Percentiles rank a stretch among this genome's conserved stretches.
These are phyloP conservation scores for Lichtheimia ornata DNA, from an alignment of 371 early-diverging fungal genomes.

Conservation along the genomic window DNA sequence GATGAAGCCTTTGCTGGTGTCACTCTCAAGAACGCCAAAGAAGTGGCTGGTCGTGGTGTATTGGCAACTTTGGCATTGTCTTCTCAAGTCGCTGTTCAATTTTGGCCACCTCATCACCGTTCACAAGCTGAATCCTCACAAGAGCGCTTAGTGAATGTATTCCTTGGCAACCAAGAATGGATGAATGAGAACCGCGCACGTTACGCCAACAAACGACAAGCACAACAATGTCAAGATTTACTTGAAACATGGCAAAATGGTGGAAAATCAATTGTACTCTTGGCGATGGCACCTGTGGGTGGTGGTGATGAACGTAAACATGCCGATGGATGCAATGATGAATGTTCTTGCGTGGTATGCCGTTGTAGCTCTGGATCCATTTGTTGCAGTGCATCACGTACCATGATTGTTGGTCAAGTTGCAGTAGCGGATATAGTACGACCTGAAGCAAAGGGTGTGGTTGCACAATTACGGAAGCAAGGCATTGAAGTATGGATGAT, in stretches of 20 bases:
- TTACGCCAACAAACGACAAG: constrained; percentile 43
- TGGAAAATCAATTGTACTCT: constrained; percentile 65
- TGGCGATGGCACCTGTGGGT: constrained; percentile 54
- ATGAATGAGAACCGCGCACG: constrained; percentile 66
- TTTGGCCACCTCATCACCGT: constrained; percentile 14
- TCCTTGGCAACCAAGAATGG: constrained; percentile 73
- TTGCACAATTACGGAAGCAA: constrained; percentile 41
- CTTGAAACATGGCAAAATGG: constrained; percentile 57
- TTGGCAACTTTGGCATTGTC: constrained; percentile 47
- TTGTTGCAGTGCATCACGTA: constrained; percentile 36
- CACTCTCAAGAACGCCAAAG: constrained; percentile 55
- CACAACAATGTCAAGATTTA: constrained; percentile 26
- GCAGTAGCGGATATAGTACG: constrained; percentile 61
- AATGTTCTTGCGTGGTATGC: constrained; percentile 53
- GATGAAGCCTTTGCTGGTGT: constrained; percentile 52
- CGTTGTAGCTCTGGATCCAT: constrained; percentile 43
- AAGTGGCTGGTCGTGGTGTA: constrained; percentile 71
- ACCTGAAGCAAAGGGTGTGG: constrained; percentile 51
- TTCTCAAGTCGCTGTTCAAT: constrained; percentile 14
- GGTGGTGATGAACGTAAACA: constrained; percentile 18
- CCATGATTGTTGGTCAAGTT: constrained; percentile 53
- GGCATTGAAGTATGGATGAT: constrained; percentile 74
- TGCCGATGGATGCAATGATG: constrained; percentile 37
- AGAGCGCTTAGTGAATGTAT: constrained; percentile 50
- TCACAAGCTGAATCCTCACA: constrained; percentile 33